Evolutionary conservation across 23 red algal genomes (phyloP).

Genomic region (Agarophyton chilense): DNA sequence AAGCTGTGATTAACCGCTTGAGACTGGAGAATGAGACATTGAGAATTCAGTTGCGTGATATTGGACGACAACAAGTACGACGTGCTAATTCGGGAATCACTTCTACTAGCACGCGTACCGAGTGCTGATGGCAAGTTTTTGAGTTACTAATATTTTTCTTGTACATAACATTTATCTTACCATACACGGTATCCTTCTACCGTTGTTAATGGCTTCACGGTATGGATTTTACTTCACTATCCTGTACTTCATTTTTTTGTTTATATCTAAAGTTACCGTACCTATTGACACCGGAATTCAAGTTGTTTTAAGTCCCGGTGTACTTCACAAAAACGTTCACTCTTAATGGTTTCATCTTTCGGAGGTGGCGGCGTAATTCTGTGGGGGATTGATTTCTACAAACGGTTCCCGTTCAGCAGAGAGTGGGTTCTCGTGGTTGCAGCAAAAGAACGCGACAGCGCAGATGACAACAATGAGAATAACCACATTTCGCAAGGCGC

Average conservation of each 20-base stretch:
- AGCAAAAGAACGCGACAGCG: not conserved
- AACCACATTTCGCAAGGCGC: not conserved
- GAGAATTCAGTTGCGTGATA: conserved; percentile 39
- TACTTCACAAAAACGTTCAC: not conserved
- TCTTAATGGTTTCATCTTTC: not conserved
- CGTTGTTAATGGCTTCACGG: not conserved
- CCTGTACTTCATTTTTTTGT: not conserved
- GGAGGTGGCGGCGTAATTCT: conserved; percentile 11
- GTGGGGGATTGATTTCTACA: not conserved
- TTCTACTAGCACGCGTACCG: conserved; percentile 2
- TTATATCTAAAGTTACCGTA: not conserved
- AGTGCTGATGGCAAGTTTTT: not conserved
- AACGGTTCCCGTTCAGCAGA: not conserved
- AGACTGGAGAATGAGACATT: conserved; percentile 53
- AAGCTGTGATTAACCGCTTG: conserved; percentile 24
- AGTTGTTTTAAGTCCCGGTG: not conserved
- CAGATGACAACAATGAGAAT: not conserved
- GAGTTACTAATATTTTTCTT: conserved; percentile 1
- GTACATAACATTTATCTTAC: conserved; percentile 1
- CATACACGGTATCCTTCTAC: no score
- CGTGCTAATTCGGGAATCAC: conserved; percentile 55
- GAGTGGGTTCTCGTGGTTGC: not conserved
- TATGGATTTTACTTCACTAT: not conserved
- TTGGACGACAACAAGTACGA: conserved; percentile 25
- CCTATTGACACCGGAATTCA: not conserved